Evolutionary conservation across 345 rosid species (phyloP).

Genomic region (Boechera retrofracta): DNA sequence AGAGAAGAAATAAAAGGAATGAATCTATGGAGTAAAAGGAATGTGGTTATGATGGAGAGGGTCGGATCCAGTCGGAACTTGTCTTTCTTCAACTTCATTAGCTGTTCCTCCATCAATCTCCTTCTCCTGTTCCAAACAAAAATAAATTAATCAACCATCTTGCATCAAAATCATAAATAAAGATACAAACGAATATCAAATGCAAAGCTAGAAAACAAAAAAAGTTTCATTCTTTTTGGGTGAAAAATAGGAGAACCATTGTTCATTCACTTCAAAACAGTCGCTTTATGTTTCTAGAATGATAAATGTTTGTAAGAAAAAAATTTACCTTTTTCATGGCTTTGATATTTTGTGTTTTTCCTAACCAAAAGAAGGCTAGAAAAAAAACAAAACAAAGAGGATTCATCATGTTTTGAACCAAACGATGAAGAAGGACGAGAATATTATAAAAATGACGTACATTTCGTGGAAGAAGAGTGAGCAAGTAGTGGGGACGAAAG

Average conservation of each 20-base stretch:
- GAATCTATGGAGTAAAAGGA: conserved; percentile 35
- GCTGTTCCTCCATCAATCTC: conserved; percentile 32
- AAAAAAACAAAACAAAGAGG: not conserved
- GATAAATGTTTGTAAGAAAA: not conserved
- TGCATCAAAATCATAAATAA: not conserved
- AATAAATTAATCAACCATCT: not conserved
- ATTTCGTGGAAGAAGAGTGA: conserved; percentile 38
- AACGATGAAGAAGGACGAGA: not conserved
- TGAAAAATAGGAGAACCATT: not conserved
- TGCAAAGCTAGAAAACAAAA: conserved; percentile 6
- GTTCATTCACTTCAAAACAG: not conserved
- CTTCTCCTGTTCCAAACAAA: conserved; percentile 23
- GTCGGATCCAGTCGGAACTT: conserved; percentile 49
- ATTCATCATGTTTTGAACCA: conserved; percentile 5
- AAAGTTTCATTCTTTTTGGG: not conserved
- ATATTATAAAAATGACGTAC: conserved; percentile 21
- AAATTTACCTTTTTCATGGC: conserved; percentile 32
- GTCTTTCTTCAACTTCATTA: conserved; percentile 45
- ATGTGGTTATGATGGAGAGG: conserved; percentile 46
- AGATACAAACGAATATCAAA: not conserved
- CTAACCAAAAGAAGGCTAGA: conserved; percentile 37
- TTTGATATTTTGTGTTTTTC: conserved; percentile 34
- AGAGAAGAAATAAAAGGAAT: not conserved
- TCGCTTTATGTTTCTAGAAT: not conserved
- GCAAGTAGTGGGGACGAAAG: conserved; percentile 6